Conservation (phyloP, 495 filamentous ascomycete species). For the Penicillium desertorum region DNA sequence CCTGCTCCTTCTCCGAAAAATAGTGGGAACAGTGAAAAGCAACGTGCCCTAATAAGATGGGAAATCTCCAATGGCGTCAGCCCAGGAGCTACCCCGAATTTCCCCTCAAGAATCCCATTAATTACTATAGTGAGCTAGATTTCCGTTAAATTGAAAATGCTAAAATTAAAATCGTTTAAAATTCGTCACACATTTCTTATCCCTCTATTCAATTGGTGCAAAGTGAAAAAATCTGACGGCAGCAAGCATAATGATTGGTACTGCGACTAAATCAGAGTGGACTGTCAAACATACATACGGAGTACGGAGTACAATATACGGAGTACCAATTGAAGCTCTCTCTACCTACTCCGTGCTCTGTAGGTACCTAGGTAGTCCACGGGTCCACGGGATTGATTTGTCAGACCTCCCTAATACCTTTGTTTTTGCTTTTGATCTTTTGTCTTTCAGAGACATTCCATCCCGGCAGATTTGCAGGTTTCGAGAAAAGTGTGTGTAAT, state of each 20-base stretch:
- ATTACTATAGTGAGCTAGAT: slow-evolving; percentile 9
- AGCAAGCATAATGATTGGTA: slow-evolving; percentile 20
- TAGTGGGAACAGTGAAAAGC: slow-evolving; percentile 1
- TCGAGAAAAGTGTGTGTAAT: slow-evolving; percentile 2
- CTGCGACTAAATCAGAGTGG: slow-evolving; percentile 16
- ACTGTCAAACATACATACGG: background rate
- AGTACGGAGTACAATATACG: too few species aligned
- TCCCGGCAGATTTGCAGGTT: background rate
- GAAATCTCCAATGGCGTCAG: slow-evolving; percentile 21
- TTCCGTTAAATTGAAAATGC: slow-evolving; percentile 1
- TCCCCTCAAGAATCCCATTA: background rate
- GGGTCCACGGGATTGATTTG: slow-evolving; percentile 12
- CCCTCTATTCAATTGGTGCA: slow-evolving; percentile 22
- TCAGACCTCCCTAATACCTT: slow-evolving; percentile 10
- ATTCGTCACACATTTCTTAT: slow-evolving; percentile 10
- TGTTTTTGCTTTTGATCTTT: slow-evolving; percentile 2
- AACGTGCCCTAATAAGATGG: slow-evolving; percentile 6
- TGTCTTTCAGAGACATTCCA: slow-evolving; percentile 22
- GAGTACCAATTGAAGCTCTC: background rate
- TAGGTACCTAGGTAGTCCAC: too few species aligned
- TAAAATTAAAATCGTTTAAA: slow-evolving; percentile 1
- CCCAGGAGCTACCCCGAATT: slow-evolving; percentile 12
- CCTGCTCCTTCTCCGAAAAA: slow-evolving; percentile 26
- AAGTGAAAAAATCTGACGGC: slow-evolving; percentile 14
- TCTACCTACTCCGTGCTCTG: too few species aligned